These are phyloP conservation scores for Penicillium freii DNA, from an alignment of 2,329 filamentous ascomycete genomes.

Conservation along the genomic window DNA sequence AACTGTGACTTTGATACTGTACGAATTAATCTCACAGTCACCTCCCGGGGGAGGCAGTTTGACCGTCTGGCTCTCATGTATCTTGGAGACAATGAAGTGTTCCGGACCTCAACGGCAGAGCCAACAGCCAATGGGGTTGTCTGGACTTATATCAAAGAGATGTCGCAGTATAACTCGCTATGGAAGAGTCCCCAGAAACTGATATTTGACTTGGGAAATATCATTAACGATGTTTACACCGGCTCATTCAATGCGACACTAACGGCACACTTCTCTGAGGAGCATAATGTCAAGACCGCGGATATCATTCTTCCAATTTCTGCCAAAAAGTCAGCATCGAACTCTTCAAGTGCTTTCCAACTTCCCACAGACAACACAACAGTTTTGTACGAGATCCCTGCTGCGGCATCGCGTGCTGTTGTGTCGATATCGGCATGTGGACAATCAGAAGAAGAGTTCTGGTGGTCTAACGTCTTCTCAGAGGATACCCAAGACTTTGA, in stretches of 20 bases:
- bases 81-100: constrained; percentile 75
- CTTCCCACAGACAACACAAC: constrained; percentile 63
- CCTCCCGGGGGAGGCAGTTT: constrained; percentile 69
- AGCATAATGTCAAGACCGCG: constrained; percentile 48
- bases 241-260: constrained; percentile 71
- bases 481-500: constrained; percentile 61
- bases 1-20: constrained; percentile 70
- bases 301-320: constrained; percentile 66
- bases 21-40: constrained; percentile 72
- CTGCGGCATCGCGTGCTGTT: constrained; percentile 66
- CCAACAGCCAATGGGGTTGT: constrained; percentile 68
- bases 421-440: constrained; percentile 76
- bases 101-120: constrained; percentile 78
- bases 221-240: constrained; percentile 69
- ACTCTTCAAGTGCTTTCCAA: constrained; percentile 64
- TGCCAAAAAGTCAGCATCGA: constrained; percentile 32
- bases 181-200: constrained; percentile 69
- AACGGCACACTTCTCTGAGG: constrained; percentile 67
- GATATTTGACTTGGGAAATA: constrained; percentile 76
- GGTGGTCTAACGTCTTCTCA: constrained; percentile 75
- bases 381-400: constrained; percentile 62
- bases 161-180: constrained; percentile 67
- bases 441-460: constrained; percentile 76
- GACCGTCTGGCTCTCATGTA: constrained; percentile 76
- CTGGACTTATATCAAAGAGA: constrained; percentile 77